Conservation (phyloP, 2,329 filamentous ascomycete species). For the Apiospora arundinis region DNA sequence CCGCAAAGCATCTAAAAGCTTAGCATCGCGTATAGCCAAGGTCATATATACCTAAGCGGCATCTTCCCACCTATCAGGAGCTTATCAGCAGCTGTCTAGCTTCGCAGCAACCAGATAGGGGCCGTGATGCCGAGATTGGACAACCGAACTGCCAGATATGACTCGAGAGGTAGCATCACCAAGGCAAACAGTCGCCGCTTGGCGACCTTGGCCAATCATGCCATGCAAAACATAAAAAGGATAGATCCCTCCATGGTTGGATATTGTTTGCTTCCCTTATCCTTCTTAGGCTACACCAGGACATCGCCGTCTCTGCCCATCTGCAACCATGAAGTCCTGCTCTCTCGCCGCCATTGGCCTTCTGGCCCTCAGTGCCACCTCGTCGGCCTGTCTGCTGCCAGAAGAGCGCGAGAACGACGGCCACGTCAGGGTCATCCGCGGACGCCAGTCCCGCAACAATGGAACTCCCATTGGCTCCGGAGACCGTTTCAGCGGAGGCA, state of each 20-base stretch:
- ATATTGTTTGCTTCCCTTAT: not conserved
- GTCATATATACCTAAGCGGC: not conserved
- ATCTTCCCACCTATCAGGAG: not conserved
- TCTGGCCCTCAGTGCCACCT: not conserved
- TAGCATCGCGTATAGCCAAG: not conserved
- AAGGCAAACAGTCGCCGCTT: not conserved
- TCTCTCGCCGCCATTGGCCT: not conserved
- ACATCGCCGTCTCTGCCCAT: not conserved
- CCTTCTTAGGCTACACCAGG: not conserved
- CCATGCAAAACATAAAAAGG: not conserved
- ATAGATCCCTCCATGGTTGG: too few species aligned
- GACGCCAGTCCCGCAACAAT: conserved; percentile 19
- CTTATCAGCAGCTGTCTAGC: conserved; percentile 1
- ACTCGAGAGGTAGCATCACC: not conserved
- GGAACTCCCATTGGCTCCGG: conserved; percentile 36
- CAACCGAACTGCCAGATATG: not conserved
- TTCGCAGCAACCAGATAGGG: not conserved
- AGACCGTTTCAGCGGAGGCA: conserved; percentile 48
- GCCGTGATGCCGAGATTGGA: not conserved
- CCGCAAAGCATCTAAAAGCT: not conserved
- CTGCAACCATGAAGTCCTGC: conserved; percentile 13
- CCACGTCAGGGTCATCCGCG: conserved; percentile 3
- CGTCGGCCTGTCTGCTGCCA: conserved; percentile 13
- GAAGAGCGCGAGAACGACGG: conserved; percentile 22
- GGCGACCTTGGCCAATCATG: not conserved